phyloP scores from a whole-genome alignment of 495 filamentous ascomycete genomes.

The Tuber umbilicatum region DNA sequence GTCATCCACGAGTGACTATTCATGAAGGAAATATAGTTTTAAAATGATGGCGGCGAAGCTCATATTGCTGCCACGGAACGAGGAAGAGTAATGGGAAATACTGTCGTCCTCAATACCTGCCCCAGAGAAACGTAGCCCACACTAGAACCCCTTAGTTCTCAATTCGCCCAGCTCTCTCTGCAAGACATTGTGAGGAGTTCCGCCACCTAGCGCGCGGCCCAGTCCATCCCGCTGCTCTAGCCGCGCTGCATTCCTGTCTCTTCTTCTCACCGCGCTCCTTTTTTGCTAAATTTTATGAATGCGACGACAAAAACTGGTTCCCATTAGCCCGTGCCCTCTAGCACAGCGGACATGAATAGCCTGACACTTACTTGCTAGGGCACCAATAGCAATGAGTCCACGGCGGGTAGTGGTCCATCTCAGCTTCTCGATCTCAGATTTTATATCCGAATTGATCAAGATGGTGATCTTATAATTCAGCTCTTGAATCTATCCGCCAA shows the following conservation, averaged over 20 bases:
- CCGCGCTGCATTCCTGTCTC: constrained; percentile 15
- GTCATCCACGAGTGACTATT: neutral
- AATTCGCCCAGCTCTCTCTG: constrained; percentile 5
- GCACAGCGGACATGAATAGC: constrained; percentile 41
- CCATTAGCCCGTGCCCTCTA: neutral
- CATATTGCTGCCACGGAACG: neutral
- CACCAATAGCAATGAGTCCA: constrained; percentile 68
- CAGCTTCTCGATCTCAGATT: constrained; percentile 82
- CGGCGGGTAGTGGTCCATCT: constrained; percentile 84
- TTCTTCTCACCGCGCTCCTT: constrained; percentile 20
- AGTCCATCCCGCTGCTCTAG: constrained; percentile 8
- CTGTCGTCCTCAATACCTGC: constrained; percentile 5
- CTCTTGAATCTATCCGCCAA: constrained; percentile 63
- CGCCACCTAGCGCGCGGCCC: neutral
- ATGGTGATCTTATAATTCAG: constrained; percentile 92
- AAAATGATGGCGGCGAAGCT: neutral
- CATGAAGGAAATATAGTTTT: neutral
- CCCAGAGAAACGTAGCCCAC: constrained; percentile 27
- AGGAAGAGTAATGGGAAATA: neutral
- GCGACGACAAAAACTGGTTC: constrained; percentile 26
- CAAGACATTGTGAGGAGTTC: constrained; percentile 3
- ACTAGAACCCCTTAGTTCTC: neutral
- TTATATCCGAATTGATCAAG: constrained; percentile 72
- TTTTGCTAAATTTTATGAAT: constrained; percentile 29
- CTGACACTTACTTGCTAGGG: constrained; percentile 36